Evolutionary conservation across 2,329 filamentous ascomycete species (phyloP).

Genomic region (Fusarium austroafricanum): DNA sequence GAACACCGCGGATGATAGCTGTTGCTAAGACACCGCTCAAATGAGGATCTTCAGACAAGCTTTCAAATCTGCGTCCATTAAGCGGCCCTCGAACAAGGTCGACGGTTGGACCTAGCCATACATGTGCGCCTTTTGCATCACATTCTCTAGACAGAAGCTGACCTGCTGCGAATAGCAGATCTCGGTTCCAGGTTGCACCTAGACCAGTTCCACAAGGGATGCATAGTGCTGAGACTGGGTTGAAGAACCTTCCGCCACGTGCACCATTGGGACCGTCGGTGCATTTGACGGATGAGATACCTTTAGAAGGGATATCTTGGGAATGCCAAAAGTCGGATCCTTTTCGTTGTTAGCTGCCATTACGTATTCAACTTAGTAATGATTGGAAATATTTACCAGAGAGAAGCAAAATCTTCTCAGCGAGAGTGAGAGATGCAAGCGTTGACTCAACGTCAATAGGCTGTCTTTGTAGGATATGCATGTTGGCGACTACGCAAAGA

Average conservation of each 20-base stretch:
- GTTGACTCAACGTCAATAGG: slow-evolving; percentile 17
- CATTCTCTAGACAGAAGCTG: slow-evolving; percentile 29
- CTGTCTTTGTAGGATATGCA: slow-evolving; percentile 19
- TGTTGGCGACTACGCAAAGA: neutral
- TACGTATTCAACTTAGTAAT: too few relatives aligned
- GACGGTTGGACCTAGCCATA: slow-evolving; percentile 71
- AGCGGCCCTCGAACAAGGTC: slow-evolving; percentile 72
- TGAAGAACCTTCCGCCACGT: slow-evolving; percentile 27
- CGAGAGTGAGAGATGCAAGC: slow-evolving; percentile 17
- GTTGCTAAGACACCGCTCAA: slow-evolving; percentile 42
- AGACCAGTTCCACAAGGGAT: slow-evolving; percentile 46
- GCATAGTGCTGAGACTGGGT: slow-evolving; percentile 26
- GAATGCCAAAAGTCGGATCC: slow-evolving; percentile 27
- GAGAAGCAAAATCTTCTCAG: slow-evolving; percentile 24
- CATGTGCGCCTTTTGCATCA: slow-evolving; percentile 63
- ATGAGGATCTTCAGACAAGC: slow-evolving; percentile 66
- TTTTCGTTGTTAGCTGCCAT: neutral
- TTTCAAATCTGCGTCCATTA: slow-evolving; percentile 73
- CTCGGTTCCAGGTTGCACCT: slow-evolving; percentile 53
- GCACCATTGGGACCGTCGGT: slow-evolving; percentile 35
- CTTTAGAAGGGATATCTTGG: neutral
- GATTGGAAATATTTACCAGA: neutral
- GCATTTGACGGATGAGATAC: slow-evolving; percentile 9
- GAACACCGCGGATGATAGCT: slow-evolving; percentile 49
- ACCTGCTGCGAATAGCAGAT: slow-evolving; percentile 25